Percentiles rank a stretch among this genome's conserved stretches.
Conservation (phyloP, 2,329 filamentous ascomycete genomes). For the Juglanconis sp. region DNA sequence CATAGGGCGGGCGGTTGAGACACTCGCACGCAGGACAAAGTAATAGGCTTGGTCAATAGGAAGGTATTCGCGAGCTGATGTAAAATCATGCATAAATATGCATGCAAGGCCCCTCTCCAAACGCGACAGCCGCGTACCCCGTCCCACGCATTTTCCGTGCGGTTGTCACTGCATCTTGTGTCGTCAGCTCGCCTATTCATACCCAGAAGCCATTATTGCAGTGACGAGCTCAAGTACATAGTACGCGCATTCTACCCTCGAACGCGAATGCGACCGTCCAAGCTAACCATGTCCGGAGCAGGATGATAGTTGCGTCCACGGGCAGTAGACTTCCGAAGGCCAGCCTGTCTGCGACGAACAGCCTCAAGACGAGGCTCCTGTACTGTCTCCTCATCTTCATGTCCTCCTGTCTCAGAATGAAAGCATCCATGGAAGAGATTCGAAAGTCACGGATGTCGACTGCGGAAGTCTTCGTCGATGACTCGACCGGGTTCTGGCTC, state of each 20-base stretch:
- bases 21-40: not conserved
- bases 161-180: not conserved
- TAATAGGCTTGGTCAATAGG: not conserved
- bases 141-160: not conserved
- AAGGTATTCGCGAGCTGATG: constrained; percentile 9
- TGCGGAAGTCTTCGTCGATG: constrained; percentile 13
- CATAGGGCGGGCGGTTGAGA: not conserved
- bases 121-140: not conserved
- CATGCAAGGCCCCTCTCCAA: not conserved
- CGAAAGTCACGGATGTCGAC: constrained; percentile 46
- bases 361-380: constrained; percentile 32
- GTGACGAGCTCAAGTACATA: constrained; percentile 7
- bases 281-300: constrained; percentile 30
- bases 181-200: constrained; percentile 1
- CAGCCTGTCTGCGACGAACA: constrained; percentile 43
- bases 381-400: constrained; percentile 31
- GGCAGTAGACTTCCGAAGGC: constrained; percentile 35
- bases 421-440: constrained; percentile 51
- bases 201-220: not conserved
- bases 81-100: not conserved
- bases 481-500: constrained; percentile 21
- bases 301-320: constrained; percentile 30
- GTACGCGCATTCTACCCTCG: constrained; percentile 4
- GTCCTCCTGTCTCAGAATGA: constrained; percentile 36
- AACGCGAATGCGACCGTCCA: constrained; percentile 26